Base-by-base conservation (phyloP, 192 early-diverging fungal genomes). In the Coemansia interrupta region DNA sequence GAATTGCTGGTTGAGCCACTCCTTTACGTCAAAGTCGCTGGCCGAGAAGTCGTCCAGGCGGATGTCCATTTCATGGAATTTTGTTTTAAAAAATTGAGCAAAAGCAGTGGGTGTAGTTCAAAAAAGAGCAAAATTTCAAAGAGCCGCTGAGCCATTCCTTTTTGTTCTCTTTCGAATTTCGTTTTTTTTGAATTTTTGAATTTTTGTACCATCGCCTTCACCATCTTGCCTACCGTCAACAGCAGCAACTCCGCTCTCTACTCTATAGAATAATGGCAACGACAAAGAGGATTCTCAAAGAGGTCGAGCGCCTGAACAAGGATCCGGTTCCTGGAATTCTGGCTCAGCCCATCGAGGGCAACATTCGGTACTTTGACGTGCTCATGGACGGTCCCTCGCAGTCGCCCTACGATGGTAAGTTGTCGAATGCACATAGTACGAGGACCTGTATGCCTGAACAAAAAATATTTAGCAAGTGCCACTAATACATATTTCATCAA, bases 301-400 rank as follows among this genome's bases (percentile, higher is more conserved):
- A 98, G 89, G 94, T 93, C 39, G 92, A 98, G 67, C 88, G 94
- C 44, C 84, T 98, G 58, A 78, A 91, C 54, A 87, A 86, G 59
- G 96, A 98, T 64, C 94, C 96, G 14, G 93, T 88, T 39, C 96
- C 96, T 13, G 96, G 93, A 32, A 97, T 98, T 61, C 83, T 77
- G 28, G 96, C 94, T 17, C 83, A 70, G 15, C 88, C 92, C 41
- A 90, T 94, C 56, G 93, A 96, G 36, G 91, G 91, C 64, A 98
- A 97, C 69, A 83, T 98, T 62, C 90, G 96, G 44, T 96, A 98
- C 74, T 98, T 98, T 83, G 89, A 93, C 80, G 96, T 96, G 45
- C 77, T 89, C 43, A 95, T 98, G 64, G 82, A 86, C 20, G 96
- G 96, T 23, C 96, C 96, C 17, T 66, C 74, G 23, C 86, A 89